Conservation (phyloP, 2,329 filamentous ascomycete genomes). For the Colletotrichum graminicola region DNA sequence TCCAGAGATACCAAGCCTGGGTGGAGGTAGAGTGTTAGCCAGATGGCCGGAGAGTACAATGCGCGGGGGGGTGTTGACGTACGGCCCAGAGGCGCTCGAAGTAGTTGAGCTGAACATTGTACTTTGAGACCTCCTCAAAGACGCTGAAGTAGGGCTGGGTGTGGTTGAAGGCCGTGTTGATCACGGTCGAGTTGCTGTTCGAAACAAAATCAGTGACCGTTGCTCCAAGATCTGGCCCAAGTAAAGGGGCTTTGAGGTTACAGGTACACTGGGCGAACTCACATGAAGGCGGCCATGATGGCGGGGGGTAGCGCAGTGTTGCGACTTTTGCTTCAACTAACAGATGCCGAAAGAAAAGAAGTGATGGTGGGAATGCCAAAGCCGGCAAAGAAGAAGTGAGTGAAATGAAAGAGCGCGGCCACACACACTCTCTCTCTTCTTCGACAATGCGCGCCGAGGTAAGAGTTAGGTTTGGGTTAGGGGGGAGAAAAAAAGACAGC, state of each 20-base stretch:
- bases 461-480: slow-evolving; percentile 19
- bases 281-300: slow-evolving; percentile 40
- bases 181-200: slow-evolving; percentile 64
- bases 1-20: slow-evolving; percentile 92
- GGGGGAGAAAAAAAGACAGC: slow-evolving; percentile 28
- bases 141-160: slow-evolving; percentile 67
- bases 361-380: slow-evolving; percentile 18
- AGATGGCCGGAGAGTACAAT: neutral
- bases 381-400: slow-evolving; percentile 19
- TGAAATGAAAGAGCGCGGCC: neutral
- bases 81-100: slow-evolving; percentile 90
- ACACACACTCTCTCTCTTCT: slow-evolving; percentile 10
- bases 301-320: slow-evolving; percentile 26
- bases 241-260: neutral
- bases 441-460: slow-evolving; percentile 33
- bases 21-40: slow-evolving; percentile 36
- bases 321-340: slow-evolving; percentile 19
- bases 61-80: slow-evolving; percentile 53
- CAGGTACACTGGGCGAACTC: slow-evolving; percentile 10
- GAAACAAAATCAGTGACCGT: slow-evolving; percentile 21
- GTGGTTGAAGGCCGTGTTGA: slow-evolving; percentile 59
- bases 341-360: slow-evolving; percentile 3
- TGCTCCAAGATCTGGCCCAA: slow-evolving; percentile 13
- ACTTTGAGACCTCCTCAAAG: slow-evolving; percentile 73
- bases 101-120: slow-evolving; percentile 88